Conservation (phyloP, 352 stramenopile genomes). For the Thraustotheca clavata region DNA sequence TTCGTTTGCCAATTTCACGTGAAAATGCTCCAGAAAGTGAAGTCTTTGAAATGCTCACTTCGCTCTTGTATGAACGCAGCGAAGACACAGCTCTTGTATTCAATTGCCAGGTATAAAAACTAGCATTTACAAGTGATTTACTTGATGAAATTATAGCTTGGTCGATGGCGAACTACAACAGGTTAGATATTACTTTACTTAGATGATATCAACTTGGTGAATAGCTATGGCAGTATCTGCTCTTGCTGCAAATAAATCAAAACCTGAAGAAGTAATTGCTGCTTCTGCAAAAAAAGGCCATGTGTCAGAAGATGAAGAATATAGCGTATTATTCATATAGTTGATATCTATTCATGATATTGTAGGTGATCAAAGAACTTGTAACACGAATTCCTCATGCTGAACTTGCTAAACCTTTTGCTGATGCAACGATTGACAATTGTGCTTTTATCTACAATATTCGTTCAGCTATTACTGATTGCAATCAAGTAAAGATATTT, state of each 20-base stretch:
- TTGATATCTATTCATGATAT: neutral
- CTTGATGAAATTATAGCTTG: neutral
- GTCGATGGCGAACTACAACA: constrained; percentile 8
- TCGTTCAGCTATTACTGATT: constrained; percentile 8
- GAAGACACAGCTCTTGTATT: constrained; percentile 3
- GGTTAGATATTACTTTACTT: neutral
- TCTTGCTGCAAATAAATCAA: neutral
- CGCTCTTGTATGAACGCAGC: neutral
- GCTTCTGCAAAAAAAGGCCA: neutral
- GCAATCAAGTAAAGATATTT: neutral
- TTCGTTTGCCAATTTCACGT: constrained; percentile 6
- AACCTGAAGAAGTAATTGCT: neutral
- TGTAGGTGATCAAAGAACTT: neutral
- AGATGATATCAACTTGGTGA: neutral
- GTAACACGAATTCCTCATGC: neutral
- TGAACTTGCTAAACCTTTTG: neutral
- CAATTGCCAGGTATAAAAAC: neutral
- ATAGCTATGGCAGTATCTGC: neutral
- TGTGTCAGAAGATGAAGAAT: constrained; percentile 5
- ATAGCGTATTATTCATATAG: neutral
- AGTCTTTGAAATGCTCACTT: neutral
- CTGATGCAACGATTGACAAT: constrained; percentile 1
- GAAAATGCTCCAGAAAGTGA: constrained; percentile 10
- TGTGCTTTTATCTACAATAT: constrained; percentile 12
- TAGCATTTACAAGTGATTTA: neutral